phyloP scores from a whole-genome alignment of 306 rosid species.

The Datisca glomerata region DNA sequence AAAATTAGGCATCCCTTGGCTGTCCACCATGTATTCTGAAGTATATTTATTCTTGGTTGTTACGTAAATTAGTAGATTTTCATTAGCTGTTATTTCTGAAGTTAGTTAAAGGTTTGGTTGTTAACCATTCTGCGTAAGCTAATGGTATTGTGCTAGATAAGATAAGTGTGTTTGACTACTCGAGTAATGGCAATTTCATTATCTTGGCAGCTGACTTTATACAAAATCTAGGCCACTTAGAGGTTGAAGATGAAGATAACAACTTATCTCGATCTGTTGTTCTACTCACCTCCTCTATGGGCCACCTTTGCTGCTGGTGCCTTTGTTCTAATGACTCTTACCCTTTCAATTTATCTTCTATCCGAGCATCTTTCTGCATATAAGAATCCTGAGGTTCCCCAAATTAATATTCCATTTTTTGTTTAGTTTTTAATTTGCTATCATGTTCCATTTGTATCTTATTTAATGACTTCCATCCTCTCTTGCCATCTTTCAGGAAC shows the following conservation, averaged over 20 bases:
- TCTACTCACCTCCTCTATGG: slow-evolving; percentile 70
- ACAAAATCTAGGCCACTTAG: slow-evolving; percentile 11
- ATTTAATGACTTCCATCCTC: background rate
- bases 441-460: slow-evolving; percentile 1
- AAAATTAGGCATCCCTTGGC: too few species aligned
- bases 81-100: too few species aligned
- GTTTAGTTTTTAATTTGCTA: background rate
- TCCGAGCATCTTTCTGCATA: slow-evolving; percentile 92
- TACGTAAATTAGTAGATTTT: too few species aligned
- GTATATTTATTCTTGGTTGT: too few species aligned
- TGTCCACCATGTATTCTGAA: too few species aligned
- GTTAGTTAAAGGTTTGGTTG: too few species aligned
- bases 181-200: too few species aligned
- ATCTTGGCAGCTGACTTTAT: slow-evolving; percentile 24
- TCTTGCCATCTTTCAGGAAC: slow-evolving; percentile 40
- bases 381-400: slow-evolving; percentile 81
- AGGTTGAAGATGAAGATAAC: slow-evolving; percentile 31
- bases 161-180: too few species aligned
- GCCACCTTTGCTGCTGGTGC: slow-evolving; percentile 51
- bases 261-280: slow-evolving; percentile 17
- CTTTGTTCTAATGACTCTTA: slow-evolving; percentile 54
- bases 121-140: too few species aligned
- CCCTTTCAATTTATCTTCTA: slow-evolving; percentile 68
- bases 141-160: too few species aligned
- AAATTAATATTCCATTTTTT: background rate